Conservation (phyloP, 306 rosid genomes). For the Trifolium fragiferum region DNA sequence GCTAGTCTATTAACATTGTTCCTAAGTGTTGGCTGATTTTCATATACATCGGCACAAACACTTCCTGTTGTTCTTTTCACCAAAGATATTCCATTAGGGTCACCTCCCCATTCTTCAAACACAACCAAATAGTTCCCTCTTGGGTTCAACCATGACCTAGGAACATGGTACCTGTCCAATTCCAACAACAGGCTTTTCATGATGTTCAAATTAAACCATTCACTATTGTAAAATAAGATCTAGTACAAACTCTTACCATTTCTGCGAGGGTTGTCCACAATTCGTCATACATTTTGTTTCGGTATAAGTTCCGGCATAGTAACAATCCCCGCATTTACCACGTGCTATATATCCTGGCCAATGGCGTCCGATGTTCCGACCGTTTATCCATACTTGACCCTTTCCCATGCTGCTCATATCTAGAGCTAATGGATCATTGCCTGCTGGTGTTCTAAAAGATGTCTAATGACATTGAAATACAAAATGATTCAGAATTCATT, state of each 20-base stretch:
- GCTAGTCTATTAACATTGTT: neutral
- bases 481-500: slow-evolving; percentile 20
- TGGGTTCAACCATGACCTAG: slow-evolving; percentile 82
- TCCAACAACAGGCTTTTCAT: slow-evolving; percentile 30
- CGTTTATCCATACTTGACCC: slow-evolving; percentile 93
- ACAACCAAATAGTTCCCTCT: slow-evolving; percentile 72
- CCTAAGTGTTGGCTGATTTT: neutral
- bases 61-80: slow-evolving; percentile 55
- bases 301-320: slow-evolving; percentile 73
- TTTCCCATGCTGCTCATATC: slow-evolving; percentile 97
- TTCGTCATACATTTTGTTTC: slow-evolving; percentile 69
- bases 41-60: neutral
- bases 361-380: slow-evolving; percentile 90
- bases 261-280: slow-evolving; percentile 91
- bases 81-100: slow-evolving; percentile 70
- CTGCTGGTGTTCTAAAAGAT: slow-evolving; percentile 70
- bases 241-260: slow-evolving; percentile 67
- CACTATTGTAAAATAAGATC: neutral
- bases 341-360: slow-evolving; percentile 78
- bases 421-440: slow-evolving; percentile 80
- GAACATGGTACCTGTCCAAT: slow-evolving; percentile 87
- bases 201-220: slow-evolving; percentile 15
- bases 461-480: slow-evolving; percentile 55
- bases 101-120: slow-evolving; percentile 96
- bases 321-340: slow-evolving; percentile 67